Evolutionary conservation across 2,329 filamentous ascomycete genomes (phyloP), one percentile per base, ranked within the genome.

Genomic region (Aspergillus intermedius): DNA sequence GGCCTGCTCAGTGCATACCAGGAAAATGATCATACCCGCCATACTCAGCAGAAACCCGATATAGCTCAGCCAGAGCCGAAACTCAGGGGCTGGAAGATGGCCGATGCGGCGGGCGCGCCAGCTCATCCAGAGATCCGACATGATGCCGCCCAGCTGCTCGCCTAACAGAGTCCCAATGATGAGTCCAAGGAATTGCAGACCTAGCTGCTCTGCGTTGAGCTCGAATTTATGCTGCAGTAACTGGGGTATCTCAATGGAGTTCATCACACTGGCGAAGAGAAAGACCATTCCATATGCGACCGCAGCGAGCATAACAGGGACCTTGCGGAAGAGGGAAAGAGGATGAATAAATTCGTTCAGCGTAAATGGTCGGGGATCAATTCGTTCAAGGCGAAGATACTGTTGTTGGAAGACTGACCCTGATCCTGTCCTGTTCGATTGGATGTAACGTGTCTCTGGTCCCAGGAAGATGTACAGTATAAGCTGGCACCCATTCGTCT

Each of bases 231-330:
- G 63, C 5, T 73, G 70, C 52, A 81, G 79, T 1, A 83, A 69
- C 49, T 82, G 78, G 1, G 80, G 80, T 3, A 83, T 77, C 55
- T 83, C 80, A 22, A 83, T 75, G 0, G 78, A 78, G 47, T 75
- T 65, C 53, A 82, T 65, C 8, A 82, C 74, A 35, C 69, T 74
- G 30, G 64, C 71, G 58, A 78, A 82, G 3, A 77, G 66, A 60
- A 83, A 83, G 8, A 80, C 66, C 71, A 83, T 79, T 3, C 77
- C 63, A 58, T 83, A 82, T 2, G 76, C 72, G 12, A 70, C 60
- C 0, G 79, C 68, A 0, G 79, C 77, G 6, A 82, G 68, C 37
- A 77, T 54, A 21, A 81, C 72, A 39, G 70, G 74, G 0, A 73
- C 66, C 45, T 74, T 73, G 2, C 63, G 63, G 46, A 70, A 70